A percentile compares a stretch with the other conserved stretches of the same genome.
These are phyloP conservation scores for Debaryomyces udenii DNA, from an alignment of 1,139 yeast species.

Conservation along the genomic window DNA sequence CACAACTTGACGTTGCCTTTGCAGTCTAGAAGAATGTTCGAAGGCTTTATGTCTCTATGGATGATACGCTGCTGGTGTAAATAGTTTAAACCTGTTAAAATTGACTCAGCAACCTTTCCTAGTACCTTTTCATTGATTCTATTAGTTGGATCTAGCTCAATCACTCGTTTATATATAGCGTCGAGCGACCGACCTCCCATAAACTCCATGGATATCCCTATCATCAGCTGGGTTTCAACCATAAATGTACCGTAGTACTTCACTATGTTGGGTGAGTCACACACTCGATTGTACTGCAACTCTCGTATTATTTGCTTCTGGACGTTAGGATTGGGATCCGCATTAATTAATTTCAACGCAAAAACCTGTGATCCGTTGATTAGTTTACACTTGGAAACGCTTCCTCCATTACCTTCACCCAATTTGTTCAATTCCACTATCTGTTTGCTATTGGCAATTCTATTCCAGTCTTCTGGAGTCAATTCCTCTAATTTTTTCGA, in stretches of 20 bases:
- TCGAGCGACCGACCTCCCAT: constrained; percentile 94
- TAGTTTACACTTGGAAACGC: constrained; percentile 76
- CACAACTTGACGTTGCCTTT: constrained; percentile 87
- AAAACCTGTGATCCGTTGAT: constrained; percentile 60
- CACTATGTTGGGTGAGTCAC: constrained; percentile 83
- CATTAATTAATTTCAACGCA: constrained; percentile 81
- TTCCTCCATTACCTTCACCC: constrained; percentile 96
- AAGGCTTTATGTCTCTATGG: constrained; percentile 94
- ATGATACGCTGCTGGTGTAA: constrained; percentile 85
- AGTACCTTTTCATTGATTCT: constrained; percentile 90
- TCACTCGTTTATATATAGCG: constrained; percentile 75
- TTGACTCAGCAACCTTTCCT: constrained; percentile 87
- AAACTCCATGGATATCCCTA: constrained; percentile 91
- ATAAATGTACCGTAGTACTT: constrained; percentile 90
- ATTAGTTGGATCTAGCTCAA: constrained; percentile 67
- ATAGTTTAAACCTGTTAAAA: constrained; percentile 80
- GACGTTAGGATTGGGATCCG: constrained; percentile 80
- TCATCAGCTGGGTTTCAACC: constrained; percentile 73
- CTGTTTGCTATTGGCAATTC: constrained; percentile 56
- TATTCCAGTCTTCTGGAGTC: constrained; percentile 79
- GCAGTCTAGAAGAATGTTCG: constrained; percentile 75
- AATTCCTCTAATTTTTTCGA: constrained; percentile 51
- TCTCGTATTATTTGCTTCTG: constrained; percentile 86
- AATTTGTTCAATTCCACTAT: constrained; percentile 66
- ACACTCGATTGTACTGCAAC: constrained; percentile 80